A percentile compares a stretch with the other conserved stretches of the same genome.
Evolutionary conservation across 2,329 filamentous ascomycete genomes (phyloP).

Genomic region (Rosellinia necatrix): DNA sequence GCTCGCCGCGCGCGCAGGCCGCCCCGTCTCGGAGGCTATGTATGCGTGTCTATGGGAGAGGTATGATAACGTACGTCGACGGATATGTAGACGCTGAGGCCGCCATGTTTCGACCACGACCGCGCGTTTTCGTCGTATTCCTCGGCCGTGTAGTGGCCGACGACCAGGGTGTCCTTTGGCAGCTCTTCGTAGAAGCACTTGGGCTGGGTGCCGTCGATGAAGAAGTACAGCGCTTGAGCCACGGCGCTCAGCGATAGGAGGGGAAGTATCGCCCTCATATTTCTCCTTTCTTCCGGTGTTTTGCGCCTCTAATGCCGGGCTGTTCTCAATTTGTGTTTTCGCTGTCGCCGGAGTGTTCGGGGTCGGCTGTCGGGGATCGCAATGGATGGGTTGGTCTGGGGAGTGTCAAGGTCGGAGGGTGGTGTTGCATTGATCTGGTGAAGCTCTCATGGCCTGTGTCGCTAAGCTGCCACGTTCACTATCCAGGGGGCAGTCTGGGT

Average conservation of each 20-base stretch:
- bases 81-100: constrained; percentile 83
- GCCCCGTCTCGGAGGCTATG: too few species aligned
- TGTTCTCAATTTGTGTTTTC: constrained; percentile 24
- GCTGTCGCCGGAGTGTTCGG: neutral
- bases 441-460: constrained; percentile 23
- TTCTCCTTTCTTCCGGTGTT: constrained; percentile 5
- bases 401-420: neutral
- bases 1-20: too few species aligned
- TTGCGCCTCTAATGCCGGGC: constrained; percentile 5
- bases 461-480: constrained; percentile 28
- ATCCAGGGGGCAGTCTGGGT: constrained; percentile 6
- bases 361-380: constrained; percentile 8
- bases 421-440: constrained; percentile 16
- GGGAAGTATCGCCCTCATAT: constrained; percentile 66
- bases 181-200: constrained; percentile 99
- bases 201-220: constrained; percentile 80
- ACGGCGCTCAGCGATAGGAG: constrained; percentile 67
- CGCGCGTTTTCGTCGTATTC: constrained; percentile 76
- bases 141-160: constrained; percentile 87
- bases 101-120: constrained; percentile 72
- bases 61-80: constrained; percentile 68
- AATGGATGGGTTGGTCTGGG: constrained; percentile 1
- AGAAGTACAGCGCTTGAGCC: constrained; percentile 91
- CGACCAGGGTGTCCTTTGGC: constrained; percentile 94
- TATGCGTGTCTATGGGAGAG: neutral